phyloP scores from a whole-genome alignment of 129 eudicot genomes.

The Flaveria sonorensis region DNA sequence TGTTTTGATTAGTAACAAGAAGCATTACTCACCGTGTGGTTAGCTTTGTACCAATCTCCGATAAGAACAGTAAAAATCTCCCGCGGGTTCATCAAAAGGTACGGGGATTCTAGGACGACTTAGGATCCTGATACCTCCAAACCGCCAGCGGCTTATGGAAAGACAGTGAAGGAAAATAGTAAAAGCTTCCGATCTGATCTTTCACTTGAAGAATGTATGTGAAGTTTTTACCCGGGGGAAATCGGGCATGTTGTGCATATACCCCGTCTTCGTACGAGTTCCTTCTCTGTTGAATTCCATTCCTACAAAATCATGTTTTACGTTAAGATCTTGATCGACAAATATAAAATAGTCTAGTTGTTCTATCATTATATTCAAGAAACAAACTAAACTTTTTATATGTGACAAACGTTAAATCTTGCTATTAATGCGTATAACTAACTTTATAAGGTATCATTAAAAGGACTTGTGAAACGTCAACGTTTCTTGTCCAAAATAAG shows the following conservation, averaged over 20 bases:
- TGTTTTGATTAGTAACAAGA: neutral
- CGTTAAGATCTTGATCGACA: neutral
- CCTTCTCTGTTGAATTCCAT: slow-evolving; percentile 76
- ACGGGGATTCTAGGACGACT: slow-evolving; percentile 77
- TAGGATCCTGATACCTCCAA: slow-evolving; percentile 71
- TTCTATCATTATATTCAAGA: neutral
- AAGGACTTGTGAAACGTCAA: neutral
- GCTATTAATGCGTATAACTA: too few species aligned
- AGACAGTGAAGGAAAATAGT: slow-evolving; percentile 69
- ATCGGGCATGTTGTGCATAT: slow-evolving; percentile 79
- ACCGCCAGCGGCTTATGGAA: slow-evolving; percentile 93
- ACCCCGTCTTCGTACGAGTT: slow-evolving; percentile 86
- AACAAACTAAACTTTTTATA: too few species aligned
- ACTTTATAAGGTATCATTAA: neutral
- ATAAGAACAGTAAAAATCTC: slow-evolving; percentile 64
- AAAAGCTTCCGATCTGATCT: slow-evolving; percentile 91
- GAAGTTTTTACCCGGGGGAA: slow-evolving; percentile 80
- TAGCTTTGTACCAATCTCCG: slow-evolving; percentile 89
- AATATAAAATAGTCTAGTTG: neutral
- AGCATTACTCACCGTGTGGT: slow-evolving; percentile 55
- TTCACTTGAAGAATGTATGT: slow-evolving; percentile 75
- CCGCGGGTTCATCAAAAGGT: slow-evolving; percentile 74
- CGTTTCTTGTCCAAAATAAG: neutral
- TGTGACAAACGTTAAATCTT: too few species aligned
- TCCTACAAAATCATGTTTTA: slow-evolving; percentile 44